These are phyloP conservation scores for Monosporascus sp. DNA, from an alignment of 2,329 filamentous ascomycete genomes.

Conservation along the genomic window DNA sequence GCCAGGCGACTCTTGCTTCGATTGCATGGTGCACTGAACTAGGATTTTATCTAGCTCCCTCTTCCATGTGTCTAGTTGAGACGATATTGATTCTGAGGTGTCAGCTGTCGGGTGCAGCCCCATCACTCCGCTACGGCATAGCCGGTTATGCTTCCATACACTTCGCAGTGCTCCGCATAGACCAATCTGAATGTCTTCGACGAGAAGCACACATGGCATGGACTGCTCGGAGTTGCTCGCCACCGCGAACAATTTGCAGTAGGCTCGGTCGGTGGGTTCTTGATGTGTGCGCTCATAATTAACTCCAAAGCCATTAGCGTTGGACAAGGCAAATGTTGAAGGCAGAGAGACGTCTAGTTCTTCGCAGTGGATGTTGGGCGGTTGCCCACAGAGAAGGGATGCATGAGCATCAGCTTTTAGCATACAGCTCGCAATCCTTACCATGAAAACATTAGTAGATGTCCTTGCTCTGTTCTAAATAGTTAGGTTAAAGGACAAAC, in stretches of 20 bases:
- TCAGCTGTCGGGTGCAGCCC: neutral
- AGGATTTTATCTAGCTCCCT: neutral
- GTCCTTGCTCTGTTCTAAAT: neutral
- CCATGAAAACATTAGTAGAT: neutral
- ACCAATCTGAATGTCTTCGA: conserved; percentile 3
- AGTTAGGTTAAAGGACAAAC: neutral
- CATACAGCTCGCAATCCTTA: neutral
- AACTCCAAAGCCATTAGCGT: neutral
- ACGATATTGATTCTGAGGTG: neutral
- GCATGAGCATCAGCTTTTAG: conserved; percentile 1
- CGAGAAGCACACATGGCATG: neutral
- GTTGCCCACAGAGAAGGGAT: neutral
- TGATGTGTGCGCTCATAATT: neutral
- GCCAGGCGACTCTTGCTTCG: neutral
- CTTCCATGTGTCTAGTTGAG: neutral
- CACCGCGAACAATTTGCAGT: neutral
- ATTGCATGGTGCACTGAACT: neutral
- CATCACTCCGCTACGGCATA: neutral
- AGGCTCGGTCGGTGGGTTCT: neutral
- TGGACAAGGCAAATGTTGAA: neutral
- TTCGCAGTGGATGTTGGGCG: neutral
- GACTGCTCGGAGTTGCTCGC: neutral
- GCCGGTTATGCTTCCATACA: neutral
- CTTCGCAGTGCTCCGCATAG: neutral
- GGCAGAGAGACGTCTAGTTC: conserved; percentile 1